phyloP scores from a whole-genome alignment of 352 stramenopile species.

The Globisporangium parvum region DNA sequence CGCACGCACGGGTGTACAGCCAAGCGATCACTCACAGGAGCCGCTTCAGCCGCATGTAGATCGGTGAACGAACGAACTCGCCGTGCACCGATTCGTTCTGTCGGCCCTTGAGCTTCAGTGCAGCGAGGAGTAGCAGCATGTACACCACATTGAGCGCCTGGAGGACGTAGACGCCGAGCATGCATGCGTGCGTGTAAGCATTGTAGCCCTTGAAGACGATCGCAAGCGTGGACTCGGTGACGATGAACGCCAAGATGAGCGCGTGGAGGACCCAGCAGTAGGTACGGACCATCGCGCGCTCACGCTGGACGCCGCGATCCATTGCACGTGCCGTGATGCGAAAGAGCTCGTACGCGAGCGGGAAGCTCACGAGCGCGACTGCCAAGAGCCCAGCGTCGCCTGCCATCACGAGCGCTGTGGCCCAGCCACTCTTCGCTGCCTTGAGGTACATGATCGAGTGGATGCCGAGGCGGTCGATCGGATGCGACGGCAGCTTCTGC shows the following conservation, averaged over 20 bases:
- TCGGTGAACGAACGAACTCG: constrained; percentile 37
- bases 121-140: constrained; percentile 30
- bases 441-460: constrained; percentile 30
- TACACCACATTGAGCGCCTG: constrained; percentile 42
- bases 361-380: constrained; percentile 44
- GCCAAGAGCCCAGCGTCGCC: constrained; percentile 48
- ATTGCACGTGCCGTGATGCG: constrained; percentile 50
- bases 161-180: constrained; percentile 36
- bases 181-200: constrained; percentile 21
- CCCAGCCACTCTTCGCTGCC: constrained; percentile 14
- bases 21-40: constrained; percentile 23
- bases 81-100: constrained; percentile 52
- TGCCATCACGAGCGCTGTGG: constrained; percentile 29
- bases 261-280: constrained; percentile 27
- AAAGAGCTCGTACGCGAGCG: constrained; percentile 48
- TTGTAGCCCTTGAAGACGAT: constrained; percentile 27
- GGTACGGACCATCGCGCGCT: constrained; percentile 30
- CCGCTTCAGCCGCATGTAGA: constrained; percentile 48
- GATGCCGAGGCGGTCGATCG: constrained; percentile 46
- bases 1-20: too few species aligned
- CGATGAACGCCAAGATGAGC: constrained; percentile 23
- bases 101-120: constrained; percentile 35
- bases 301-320: constrained; percentile 40
- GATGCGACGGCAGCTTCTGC: constrained; percentile 10
- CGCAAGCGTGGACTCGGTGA: constrained; percentile 17